Evolutionary conservation across 768 basidiomycete genomes (phyloP), one percentile per base, ranked within the genome.

Genomic region (Paxillus rubicundulus): DNA sequence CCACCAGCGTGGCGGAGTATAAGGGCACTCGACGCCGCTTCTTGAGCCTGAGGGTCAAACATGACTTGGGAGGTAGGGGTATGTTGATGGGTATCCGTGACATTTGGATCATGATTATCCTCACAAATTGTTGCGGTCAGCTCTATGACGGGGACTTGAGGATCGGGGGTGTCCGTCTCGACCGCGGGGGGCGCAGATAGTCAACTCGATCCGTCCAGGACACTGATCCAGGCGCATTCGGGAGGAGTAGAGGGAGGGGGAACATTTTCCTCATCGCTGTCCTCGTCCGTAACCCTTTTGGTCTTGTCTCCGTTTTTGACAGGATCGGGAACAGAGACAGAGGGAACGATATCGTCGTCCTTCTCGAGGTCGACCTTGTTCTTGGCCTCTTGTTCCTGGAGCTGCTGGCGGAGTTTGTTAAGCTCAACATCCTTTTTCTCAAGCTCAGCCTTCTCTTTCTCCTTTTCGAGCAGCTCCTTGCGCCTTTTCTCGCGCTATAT

Each of bases 361-460:
- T 81, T 76, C 47, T 76, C 69, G 45, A 72, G 70, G 46, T 74
- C 70, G 39, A 70, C 61, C 68, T 78, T 77, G 56, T 67, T 73
- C 60, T 72, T 79, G 48, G 74, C 72, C 68, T 82, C 82, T 63
- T 81, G 82, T 56, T 68, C 76, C 57, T 82, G 79, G 14, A 76
- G 75, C 34, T 78, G 72, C 51, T 74, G 72, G 56, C 78, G 78
- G 62, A 81, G 75, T 56, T 76, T 78, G 61, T 77, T 72, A 34
- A 81, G 70, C 68, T 83, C 81, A 21, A 75, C 68, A 56, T 87
- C 83, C 61, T 85, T 84, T 70, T 83, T 82, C 67, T 87, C 82
- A 46, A 79, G 73, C 64, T 81, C 82, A 45, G 80, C 79, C 69
- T 84, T 82, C 62, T 78, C 77, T 52, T 78, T 77, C 60, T 79